phyloP scores from a whole-genome alignment of 495 filamentous ascomycete species.

The Penicillium dipodomyicola region DNA sequence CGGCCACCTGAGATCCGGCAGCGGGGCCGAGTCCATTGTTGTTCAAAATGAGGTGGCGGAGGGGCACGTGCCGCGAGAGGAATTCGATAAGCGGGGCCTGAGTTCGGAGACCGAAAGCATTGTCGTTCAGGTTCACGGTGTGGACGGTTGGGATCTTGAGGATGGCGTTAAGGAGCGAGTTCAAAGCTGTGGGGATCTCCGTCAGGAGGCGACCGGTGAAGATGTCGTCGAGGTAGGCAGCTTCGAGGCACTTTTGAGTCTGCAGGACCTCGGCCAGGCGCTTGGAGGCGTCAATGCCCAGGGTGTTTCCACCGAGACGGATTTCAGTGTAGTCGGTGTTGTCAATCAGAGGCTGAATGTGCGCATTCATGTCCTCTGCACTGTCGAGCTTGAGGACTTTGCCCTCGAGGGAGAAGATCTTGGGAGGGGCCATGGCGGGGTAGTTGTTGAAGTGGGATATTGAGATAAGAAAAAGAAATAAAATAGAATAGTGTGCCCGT shows the following conservation, averaged over 20 bases:
- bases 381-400: conserved; percentile 88
- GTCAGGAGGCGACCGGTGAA: conserved; percentile 92
- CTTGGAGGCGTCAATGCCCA: conserved; percentile 83
- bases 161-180: conserved; percentile 78
- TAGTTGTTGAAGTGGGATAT: conserved; percentile 25
- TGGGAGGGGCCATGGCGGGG: conserved; percentile 56
- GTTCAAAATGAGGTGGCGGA: conserved; percentile 90
- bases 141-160: conserved; percentile 78
- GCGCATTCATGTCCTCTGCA: conserved; percentile 79
- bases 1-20: conserved; percentile 81
- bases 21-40: conserved; percentile 97
- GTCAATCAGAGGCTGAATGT: conserved; percentile 69
- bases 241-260: conserved; percentile 75
- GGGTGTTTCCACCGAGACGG: conserved; percentile 80
- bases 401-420: conserved; percentile 86
- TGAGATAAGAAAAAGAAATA: conserved; percentile 10
- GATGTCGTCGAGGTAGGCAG: conserved; percentile 92
- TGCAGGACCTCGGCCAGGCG: conserved; percentile 75
- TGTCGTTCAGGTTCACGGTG: conserved; percentile 94
- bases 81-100: conserved; percentile 81
- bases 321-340: conserved; percentile 79
- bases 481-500: conserved; percentile 6
- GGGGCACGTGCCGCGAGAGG: conserved; percentile 76
- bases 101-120: conserved; percentile 94
- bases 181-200: conserved; percentile 89